Conservation (phyloP, 2,329 filamentous ascomycete species). For the Aureobasidium sp. region DNA sequence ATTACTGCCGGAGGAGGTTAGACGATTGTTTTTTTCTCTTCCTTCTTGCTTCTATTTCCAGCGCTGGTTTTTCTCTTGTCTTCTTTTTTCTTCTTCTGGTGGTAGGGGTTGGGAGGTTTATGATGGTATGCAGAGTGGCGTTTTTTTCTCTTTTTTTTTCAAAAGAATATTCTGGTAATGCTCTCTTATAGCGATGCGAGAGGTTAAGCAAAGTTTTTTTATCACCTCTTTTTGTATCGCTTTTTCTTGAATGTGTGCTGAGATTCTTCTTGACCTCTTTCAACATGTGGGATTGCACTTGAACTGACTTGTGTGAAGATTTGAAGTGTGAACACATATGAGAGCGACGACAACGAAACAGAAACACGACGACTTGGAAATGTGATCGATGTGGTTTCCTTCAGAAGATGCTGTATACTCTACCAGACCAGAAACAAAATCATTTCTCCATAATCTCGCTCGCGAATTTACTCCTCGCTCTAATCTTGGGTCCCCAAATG, state of each 20-base stretch:
- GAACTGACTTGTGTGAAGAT: too few species aligned
- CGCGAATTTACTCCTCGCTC: conserved; percentile 70
- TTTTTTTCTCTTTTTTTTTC: background rate
- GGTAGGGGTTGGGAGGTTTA: background rate
- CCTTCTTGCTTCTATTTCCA: background rate
- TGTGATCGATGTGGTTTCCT: too few species aligned
- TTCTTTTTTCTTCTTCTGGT: too few species aligned
- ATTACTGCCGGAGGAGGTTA: conserved; percentile 29
- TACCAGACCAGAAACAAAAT: too few species aligned
- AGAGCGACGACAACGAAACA: too few species aligned
- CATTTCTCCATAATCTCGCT: conserved; percentile 31
- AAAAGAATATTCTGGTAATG: background rate
- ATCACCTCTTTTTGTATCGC: background rate
- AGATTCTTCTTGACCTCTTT: too few species aligned
- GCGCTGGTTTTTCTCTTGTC: too few species aligned
- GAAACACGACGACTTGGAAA: too few species aligned
- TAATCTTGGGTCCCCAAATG: conserved; percentile 69
- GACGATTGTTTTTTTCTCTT: background rate
- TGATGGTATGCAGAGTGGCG: conserved; percentile 7
- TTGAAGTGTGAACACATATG: too few species aligned
- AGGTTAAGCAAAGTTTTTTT: too few species aligned
- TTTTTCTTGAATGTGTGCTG: background rate
- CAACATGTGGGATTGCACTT: too few species aligned
- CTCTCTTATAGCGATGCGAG: background rate
- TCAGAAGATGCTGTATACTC: too few species aligned